Evolutionary conservation across 768 basidiomycete species (phyloP), one percentile per base, ranked within the genome.

Genomic region (Lactarius pseudohatsudake): DNA sequence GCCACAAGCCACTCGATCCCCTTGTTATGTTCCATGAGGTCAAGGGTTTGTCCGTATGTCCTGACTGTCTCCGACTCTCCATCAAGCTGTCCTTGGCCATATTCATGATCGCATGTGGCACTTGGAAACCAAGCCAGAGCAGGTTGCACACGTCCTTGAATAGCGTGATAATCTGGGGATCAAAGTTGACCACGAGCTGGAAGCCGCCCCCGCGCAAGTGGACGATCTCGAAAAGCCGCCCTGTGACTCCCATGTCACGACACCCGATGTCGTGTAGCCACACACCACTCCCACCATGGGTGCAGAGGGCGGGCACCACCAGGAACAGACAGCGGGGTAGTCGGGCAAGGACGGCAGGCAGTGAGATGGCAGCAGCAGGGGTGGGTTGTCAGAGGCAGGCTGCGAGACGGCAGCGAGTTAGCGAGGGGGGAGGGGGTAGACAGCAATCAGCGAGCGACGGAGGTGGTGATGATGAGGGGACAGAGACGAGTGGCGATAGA

Each of bases 1-100:
- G 96, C 96, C 2, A 98, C 90, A 47, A 99, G 82, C 84, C 93
- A 93, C 75, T 94, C 92, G 71, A 98, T 95, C 3, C 89, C 94
- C 76, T 90, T 89, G 75, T 98, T 93, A 53, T 83, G 84, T 75
- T 97, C 91, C 72, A 98, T 89, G 72, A 98, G 78, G 75, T 94
- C 93, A 75, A 97, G 79, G 0, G 94, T 97, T 80, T 99, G 97
- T 22, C 91, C 91, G 77, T 99, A 98, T 34, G 94, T 98, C 75
- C 96, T 81, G n/a, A 98, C 94, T n/a, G n/a, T n/a, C n/a, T n/a
- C n/a, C n/a, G n/a, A 0, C 95, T 96, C 81, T 99, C 97, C 96
- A 98, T 98, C 76, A 94, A 77, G 73, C 92, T 94, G 72, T 99
- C 96, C 80, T 98, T 99, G 41, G 97, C 97, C 86, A 97, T 91